These are phyloP conservation scores for Sporobolus alterniflorus DNA, from an alignment of 202 grass and related monocot species.

Conservation along the genomic window DNA sequence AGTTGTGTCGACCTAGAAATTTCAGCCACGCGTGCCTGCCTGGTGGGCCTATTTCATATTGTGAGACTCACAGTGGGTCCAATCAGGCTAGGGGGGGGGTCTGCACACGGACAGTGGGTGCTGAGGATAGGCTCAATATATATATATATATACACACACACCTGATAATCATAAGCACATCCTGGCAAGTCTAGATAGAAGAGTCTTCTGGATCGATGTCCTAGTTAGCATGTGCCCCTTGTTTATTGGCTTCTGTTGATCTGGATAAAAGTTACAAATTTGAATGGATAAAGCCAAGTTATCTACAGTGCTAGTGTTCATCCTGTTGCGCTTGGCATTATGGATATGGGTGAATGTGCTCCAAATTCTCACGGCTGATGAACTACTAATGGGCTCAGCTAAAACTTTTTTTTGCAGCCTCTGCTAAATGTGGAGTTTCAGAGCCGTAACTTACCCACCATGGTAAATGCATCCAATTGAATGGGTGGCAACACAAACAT, in stretches of 20 bases:
- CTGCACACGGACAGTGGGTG: no score
- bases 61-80: no score
- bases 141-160: no score
- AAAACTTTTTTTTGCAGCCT: neutral
- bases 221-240: neutral
- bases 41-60: no score
- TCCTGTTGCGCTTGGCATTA: constrained; percentile 1
- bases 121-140: no score
- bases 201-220: neutral
- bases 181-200: no score
- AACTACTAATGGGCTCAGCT: constrained; percentile 17
- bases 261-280: constrained; percentile 2
- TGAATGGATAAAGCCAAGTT: constrained; percentile 19
- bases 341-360: constrained; percentile 12
- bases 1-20: no score
- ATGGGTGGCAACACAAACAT: neutral
- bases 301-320: neutral
- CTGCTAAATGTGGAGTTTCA: no score
- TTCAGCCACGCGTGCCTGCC: no score
- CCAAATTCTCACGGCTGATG: constrained; percentile 7
- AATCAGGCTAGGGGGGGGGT: no score
- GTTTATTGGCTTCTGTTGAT: neutral
- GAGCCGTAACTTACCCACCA: neutral
- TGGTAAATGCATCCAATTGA: neutral
- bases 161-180: no score